phyloP scores from a whole-genome alignment of 805 yeast genomes.

The Wickerhamiella dianesei region DNA sequence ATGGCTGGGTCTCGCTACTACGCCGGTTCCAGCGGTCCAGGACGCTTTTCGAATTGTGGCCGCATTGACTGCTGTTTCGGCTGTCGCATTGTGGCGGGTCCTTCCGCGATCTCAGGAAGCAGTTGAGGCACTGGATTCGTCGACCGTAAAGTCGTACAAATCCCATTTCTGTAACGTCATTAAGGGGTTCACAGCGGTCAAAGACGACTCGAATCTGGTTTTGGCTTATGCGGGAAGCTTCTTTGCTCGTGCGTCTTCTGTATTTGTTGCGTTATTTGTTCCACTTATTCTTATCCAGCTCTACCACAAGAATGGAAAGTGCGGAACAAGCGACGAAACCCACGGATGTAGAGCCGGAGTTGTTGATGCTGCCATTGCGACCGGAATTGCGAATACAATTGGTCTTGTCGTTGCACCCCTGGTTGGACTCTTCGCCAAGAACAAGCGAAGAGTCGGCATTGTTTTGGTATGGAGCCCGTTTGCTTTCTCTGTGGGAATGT shows the following conservation, averaged over 20 bases:
- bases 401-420: slow-evolving; percentile 50
- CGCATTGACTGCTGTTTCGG: slow-evolving; percentile 11
- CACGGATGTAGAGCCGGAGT: slow-evolving; percentile 48
- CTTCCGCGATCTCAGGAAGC: slow-evolving; percentile 9
- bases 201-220: slow-evolving; percentile 34
- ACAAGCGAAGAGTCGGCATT: slow-evolving; percentile 24
- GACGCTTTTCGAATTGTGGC: slow-evolving; percentile 32
- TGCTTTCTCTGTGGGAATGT: slow-evolving; percentile 17
- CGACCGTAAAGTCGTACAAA: background rate
- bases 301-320: slow-evolving; percentile 38
- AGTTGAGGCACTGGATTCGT: background rate
- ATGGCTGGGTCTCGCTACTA: slow-evolving; percentile 28
- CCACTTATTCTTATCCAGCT: slow-evolving; percentile 50
- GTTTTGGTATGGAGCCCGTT: slow-evolving; percentile 22
- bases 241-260: slow-evolving; percentile 50
- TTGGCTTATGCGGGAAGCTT: slow-evolving; percentile 49
- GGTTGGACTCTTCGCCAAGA: slow-evolving; percentile 33
- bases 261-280: slow-evolving; percentile 43
- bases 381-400: slow-evolving; percentile 51
- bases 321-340: slow-evolving; percentile 25
- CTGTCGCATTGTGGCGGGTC: slow-evolving; percentile 26
- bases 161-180: slow-evolving; percentile 31
- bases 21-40: slow-evolving; percentile 34
- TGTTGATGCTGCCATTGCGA: slow-evolving; percentile 49
- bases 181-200: slow-evolving; percentile 37